These are phyloP conservation scores for Myxozyma neotropica DNA, from an alignment of 805 yeast species.

Conservation along the genomic window DNA sequence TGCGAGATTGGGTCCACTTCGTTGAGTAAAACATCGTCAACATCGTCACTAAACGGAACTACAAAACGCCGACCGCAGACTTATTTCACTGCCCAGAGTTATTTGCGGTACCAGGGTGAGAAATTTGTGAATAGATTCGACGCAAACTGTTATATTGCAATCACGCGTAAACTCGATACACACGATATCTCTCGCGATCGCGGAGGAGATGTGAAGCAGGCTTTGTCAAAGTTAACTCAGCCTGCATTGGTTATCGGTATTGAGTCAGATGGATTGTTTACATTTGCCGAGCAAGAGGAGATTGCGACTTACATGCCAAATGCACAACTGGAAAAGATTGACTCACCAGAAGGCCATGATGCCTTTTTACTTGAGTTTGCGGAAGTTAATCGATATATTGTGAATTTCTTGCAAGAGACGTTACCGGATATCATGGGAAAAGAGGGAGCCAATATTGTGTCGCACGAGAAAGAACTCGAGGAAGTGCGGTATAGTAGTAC, in stretches of 20 bases:
- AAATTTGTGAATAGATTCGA: slow-evolving; percentile 89
- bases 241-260: slow-evolving; percentile 89
- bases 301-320: slow-evolving; percentile 75
- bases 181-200: slow-evolving; percentile 90
- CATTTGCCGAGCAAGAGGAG: slow-evolving; percentile 85
- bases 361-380: slow-evolving; percentile 91
- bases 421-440: slow-evolving; percentile 61
- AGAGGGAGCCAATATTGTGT: slow-evolving; percentile 46
- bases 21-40: slow-evolving; percentile 22
- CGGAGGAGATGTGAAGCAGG: slow-evolving; percentile 51
- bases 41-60: slow-evolving; percentile 33
- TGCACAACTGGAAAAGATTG: slow-evolving; percentile 66
- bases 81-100: slow-evolving; percentile 92
- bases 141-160: slow-evolving; percentile 94
- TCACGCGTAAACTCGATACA: slow-evolving; percentile 90
- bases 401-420: slow-evolving; percentile 61
- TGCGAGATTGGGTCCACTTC: slow-evolving; percentile 9
- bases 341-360: slow-evolving; percentile 97
- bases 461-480: slow-evolving; percentile 37
- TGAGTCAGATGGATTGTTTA: slow-evolving; percentile 88
- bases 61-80: slow-evolving; percentile 45
- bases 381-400: slow-evolving; percentile 70
- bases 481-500: slow-evolving; percentile 62
- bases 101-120: slow-evolving; percentile 89
- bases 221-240: slow-evolving; percentile 61